These are phyloP conservation scores for Nakazawaea wyomingensis DNA, from an alignment of 805 yeast genomes.

Conservation along the genomic window DNA sequence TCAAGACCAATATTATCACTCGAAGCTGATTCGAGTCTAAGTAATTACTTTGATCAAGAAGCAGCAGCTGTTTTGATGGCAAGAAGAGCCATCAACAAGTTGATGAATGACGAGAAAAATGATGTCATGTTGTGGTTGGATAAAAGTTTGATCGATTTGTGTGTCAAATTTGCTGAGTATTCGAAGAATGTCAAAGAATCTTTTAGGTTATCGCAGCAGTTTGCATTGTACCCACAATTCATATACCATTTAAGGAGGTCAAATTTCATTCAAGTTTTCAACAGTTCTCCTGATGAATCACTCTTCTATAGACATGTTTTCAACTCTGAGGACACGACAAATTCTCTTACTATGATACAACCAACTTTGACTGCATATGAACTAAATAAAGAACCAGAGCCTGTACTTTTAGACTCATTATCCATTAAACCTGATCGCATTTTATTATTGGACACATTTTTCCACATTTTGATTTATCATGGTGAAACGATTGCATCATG, in stretches of 20 bases:
- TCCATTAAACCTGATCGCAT: conserved; percentile 56
- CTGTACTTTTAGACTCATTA: conserved; percentile 59
- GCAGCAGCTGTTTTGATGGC: conserved; percentile 61
- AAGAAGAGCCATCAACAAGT: conserved; percentile 43
- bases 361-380: conserved; percentile 61
- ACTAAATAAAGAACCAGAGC: conserved; percentile 51
- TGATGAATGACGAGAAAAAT: conserved; percentile 30
- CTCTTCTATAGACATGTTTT: conserved; percentile 58
- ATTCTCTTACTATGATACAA: conserved; percentile 63
- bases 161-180: conserved; percentile 44
- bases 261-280: conserved; percentile 59
- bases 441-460: conserved; percentile 55
- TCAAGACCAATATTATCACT: conserved; percentile 38
- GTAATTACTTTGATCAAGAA: conserved; percentile 59
- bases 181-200: conserved; percentile 40
- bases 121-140: conserved; percentile 46
- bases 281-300: conserved; percentile 71
- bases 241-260: conserved; percentile 64
- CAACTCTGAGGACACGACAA: conserved; percentile 54
- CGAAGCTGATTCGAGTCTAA: conserved; percentile 34
- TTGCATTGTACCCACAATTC: conserved; percentile 60
- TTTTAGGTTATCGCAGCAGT: conserved; percentile 42
- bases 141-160: conserved; percentile 39
- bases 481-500: conserved; percentile 65
- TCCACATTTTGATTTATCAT: conserved; percentile 62